Percentiles rank a stretch among this genome's conserved stretches.
Conservation (phyloP, 768 basidiomycete species). For the Rhodotorula babjevae region DNA sequence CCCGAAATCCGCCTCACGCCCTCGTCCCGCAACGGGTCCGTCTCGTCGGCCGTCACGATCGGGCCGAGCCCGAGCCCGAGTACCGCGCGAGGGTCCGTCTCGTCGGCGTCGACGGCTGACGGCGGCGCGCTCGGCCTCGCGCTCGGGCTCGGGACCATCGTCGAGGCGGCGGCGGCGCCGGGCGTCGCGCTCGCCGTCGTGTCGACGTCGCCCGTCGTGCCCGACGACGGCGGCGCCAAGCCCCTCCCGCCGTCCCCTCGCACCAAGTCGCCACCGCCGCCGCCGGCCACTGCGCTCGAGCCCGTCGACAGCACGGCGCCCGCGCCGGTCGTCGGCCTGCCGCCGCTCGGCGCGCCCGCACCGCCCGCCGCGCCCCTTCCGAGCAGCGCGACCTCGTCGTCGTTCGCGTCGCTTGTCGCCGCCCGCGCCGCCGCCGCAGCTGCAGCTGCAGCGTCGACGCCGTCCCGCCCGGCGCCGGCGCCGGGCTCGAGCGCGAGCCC, state of each 20-base stretch:
- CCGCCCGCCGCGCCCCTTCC: too few species aligned
- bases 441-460: too few species aligned
- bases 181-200: neutral
- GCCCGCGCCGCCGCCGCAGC: too few species aligned
- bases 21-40: neutral
- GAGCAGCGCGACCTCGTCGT: too few species aligned
- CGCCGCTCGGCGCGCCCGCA: neutral
- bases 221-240: neutral
- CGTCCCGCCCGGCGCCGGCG: too few species aligned
- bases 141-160: constrained; percentile 13
- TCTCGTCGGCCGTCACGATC: neutral
- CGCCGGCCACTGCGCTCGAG: too few species aligned
- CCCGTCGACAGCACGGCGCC: too few species aligned
- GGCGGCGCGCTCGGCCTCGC: neutral
- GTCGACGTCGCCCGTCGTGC: neutral
- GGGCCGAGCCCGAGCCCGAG: neutral
- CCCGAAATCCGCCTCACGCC: neutral
- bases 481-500: too few species aligned
- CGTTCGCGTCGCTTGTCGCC: too few species aligned
- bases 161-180: constrained; percentile 6
- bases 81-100: neutral
- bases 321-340: constrained; percentile 5
- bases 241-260: neutral
- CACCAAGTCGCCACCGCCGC: too few species aligned
- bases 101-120: neutral